Percentiles rank a stretch among this genome's conserved stretches.
Conservation (phyloP, 2,329 filamentous ascomycete species). For the Colletotrichum sidae region DNA sequence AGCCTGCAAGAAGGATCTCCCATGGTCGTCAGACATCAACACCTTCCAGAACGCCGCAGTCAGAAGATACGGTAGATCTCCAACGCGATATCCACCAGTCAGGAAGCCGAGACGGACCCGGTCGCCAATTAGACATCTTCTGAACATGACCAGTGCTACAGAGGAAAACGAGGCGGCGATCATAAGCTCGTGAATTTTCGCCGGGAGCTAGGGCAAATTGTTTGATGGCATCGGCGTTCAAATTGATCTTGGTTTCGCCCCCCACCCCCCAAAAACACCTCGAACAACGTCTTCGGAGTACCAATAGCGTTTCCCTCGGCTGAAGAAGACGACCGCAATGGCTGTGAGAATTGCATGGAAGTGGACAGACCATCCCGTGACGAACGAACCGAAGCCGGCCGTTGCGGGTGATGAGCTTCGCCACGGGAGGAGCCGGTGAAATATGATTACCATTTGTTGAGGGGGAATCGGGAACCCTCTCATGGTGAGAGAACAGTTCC, state of each 20-base stretch:
- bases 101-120: slow-evolving; percentile 25
- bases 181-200: slow-evolving; percentile 21
- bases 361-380: background rate
- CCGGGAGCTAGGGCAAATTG: slow-evolving; percentile 17
- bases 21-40: background rate
- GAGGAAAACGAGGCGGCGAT: slow-evolving; percentile 15
- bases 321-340: background rate
- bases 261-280: background rate
- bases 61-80: slow-evolving; percentile 16
- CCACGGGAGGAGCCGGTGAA: background rate
- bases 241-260: background rate
- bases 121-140: background rate
- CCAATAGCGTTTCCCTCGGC: background rate
- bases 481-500: background rate
- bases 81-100: slow-evolving; percentile 27
- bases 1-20: background rate
- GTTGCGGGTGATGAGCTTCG: background rate
- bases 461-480: background rate
- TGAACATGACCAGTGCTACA: slow-evolving; percentile 12
- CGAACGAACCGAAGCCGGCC: background rate
- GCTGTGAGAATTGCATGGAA: background rate
- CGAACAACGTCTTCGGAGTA: background rate
- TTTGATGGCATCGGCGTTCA: background rate
- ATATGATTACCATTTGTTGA: background rate
- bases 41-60: slow-evolving; percentile 4